Conservation (phyloP, 2,329 filamentous ascomycete genomes). For the Pseudogymnoascus sp. region DNA sequence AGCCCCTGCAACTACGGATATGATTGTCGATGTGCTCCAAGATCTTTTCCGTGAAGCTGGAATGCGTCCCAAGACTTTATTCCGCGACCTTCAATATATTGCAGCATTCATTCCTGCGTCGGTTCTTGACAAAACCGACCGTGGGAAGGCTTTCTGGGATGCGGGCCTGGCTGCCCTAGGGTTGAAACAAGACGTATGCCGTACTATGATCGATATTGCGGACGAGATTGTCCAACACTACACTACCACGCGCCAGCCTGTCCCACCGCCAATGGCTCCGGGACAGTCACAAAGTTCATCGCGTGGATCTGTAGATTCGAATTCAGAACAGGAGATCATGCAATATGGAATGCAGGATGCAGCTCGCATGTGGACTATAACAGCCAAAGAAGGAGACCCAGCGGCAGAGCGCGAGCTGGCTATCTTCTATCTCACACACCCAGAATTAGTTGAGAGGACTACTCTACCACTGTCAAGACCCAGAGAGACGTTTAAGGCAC, state of each 20-base stretch:
- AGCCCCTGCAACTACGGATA: conserved; percentile 33
- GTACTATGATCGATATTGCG: conserved; percentile 58
- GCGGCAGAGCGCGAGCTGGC: conserved; percentile 88
- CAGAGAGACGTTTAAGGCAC: conserved; percentile 81
- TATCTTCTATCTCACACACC: conserved; percentile 86
- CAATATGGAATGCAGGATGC: conserved; percentile 71
- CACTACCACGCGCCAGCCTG: conserved; percentile 51
- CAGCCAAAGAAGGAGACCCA: conserved; percentile 82
- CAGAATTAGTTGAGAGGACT: conserved; percentile 72
- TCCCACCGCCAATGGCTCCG: not conserved
- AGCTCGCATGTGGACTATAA: conserved; percentile 83
- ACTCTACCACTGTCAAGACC: conserved; percentile 79
- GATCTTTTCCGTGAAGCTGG: conserved; percentile 59
- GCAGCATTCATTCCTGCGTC: conserved; percentile 56
- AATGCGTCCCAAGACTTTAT: conserved; percentile 70
- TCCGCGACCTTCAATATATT: conserved; percentile 72
- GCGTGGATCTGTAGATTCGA: not conserved
- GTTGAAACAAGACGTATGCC: conserved; percentile 81
- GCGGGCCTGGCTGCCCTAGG: conserved; percentile 81
- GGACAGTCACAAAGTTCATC: not conserved
- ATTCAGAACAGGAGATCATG: conserved; percentile 35
- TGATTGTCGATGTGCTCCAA: conserved; percentile 59
- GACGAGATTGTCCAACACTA: conserved; percentile 62
- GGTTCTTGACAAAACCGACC: conserved; percentile 54
- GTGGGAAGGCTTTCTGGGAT: conserved; percentile 71